Base-by-base conservation (phyloP, 176 grass and related monocot genomes). In the Cenchrus purpureus region DNA sequence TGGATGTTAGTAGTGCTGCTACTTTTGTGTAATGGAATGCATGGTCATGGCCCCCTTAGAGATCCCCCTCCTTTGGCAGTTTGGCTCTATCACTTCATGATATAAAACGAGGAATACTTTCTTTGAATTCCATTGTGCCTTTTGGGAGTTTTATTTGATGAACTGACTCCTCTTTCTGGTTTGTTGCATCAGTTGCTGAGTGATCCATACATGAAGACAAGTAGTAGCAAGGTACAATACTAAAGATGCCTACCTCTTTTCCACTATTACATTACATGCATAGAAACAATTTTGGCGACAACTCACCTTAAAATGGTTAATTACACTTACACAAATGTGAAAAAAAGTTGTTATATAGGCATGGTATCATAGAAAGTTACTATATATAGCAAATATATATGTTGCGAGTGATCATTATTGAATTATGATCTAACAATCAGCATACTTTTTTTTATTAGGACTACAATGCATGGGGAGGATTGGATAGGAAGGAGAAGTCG, bases 141-240 rank as follows among this genome's bases (percentile, higher is more conserved):
- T 88, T 81, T 77, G 34, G 16, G 31, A 57, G 54, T 81, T 85
- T 77, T 61, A 34, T 64, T 45, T 90, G 43, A 71, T 71, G 45
- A 46, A 8, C 45, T 40, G 65, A 83, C 61, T 9, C 31, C 0
- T 15, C 13, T 64, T 73, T 84, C 12, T 75, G 61, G 34, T 29
- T 61, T 80, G 14, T 44, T 87, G 79, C 91, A 25, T 25, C 25
- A 98, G 95, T 84, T 98, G 65, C 87, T 98, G 53, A 95, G 95
- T 84, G 93, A 98, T 53, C 91, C 95, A 73, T 98, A 92, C 87
- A 86, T 98, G 86, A 95, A 91, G 89, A 88, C 95, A 58, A 83
- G 90, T 56, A 85, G 79, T 54, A 89, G 81, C 76, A 95, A 90
- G 90, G 90, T 91, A 85, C 76, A 43, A 37, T 48, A 51, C 15